Evolutionary conservation across 345 rosid species (phyloP), one percentile per base, ranked within the genome.

Genomic region (Brassica nigra): DNA sequence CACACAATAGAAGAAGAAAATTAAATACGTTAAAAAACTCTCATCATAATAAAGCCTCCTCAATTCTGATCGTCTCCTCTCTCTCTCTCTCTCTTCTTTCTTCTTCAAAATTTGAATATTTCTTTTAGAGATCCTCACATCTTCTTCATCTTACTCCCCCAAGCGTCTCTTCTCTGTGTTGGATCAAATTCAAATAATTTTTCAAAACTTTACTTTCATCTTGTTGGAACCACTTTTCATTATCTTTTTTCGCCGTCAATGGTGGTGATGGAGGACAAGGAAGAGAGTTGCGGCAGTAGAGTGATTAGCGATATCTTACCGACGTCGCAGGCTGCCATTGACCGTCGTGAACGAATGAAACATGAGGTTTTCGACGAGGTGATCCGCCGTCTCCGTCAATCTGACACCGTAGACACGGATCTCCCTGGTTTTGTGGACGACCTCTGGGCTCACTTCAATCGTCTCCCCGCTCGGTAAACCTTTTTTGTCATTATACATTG

Each of bases 371-470:
- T 84, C 84, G 78, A 81, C 18, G 97, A 91, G 87, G 84, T 93
- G 27, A 88, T 91, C 71, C 86, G 92, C 70, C 89, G 94, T 39
- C 92, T 95, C 62, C 85, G 86, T 18, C 86, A 86, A 59, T 87
- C 95, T 20, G 54, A 64, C 63, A 75, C 66, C 72, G 74, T 77
- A 7, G 98, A 93, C 77, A 70, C 92, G 5, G 82, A 82, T 85
- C 87, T 47, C 18, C 90, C 94, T 34, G 86, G 82, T 47, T 95
- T 95, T 78, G 89, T 88, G 11, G 91, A 95, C 16, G 87, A 93
- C 34, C 98, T 95, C 58, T 95, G 94, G 99, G 39, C 88, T 73
- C 99, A 95, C 90, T 95, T 95, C 86, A 86, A 76, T 65, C 97
- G 98, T 47, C 97, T 95, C 54, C 98, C 99, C 16, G 78, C 92